These are phyloP conservation scores for Lithospermum erythrorhizon DNA, from an alignment of 257 asterid species.

Conservation along the genomic window DNA sequence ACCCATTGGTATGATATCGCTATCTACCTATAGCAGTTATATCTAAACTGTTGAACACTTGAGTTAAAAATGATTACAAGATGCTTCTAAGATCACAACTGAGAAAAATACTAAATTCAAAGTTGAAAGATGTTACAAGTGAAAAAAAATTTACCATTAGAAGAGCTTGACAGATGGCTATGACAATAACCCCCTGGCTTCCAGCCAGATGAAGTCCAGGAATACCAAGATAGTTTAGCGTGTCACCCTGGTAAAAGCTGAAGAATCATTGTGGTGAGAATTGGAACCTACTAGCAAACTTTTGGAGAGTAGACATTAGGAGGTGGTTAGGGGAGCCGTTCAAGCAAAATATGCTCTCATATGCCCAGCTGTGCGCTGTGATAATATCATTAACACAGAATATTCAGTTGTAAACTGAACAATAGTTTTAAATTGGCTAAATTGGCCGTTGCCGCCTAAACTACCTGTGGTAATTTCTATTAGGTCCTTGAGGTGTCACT, in stretches of 20 bases:
- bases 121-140: background rate
- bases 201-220: constrained; percentile 97
- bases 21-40: no score
- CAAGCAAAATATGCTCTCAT: no score
- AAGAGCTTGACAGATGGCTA: constrained; percentile 86
- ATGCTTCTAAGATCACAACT: background rate
- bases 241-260: constrained; percentile 54
- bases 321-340: background rate
- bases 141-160: constrained; percentile 50
- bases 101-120: background rate
- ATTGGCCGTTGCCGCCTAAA: no score
- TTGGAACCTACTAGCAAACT: no score
- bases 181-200: constrained; percentile 83
- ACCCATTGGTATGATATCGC: no score
- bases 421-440: background rate
- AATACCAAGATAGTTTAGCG: constrained; percentile 88
- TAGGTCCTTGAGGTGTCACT: no score
- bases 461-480: no score
- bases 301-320: background rate
- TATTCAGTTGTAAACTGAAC: background rate
- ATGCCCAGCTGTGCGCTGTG: background rate
- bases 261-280: background rate
- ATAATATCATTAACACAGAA: background rate
- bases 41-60: no score
- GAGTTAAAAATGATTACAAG: background rate